Evolutionary conservation across 2,329 filamentous ascomycete species (phyloP), one percentile per base, ranked within the genome.

Genomic region (Colletotrichum tabaci): DNA sequence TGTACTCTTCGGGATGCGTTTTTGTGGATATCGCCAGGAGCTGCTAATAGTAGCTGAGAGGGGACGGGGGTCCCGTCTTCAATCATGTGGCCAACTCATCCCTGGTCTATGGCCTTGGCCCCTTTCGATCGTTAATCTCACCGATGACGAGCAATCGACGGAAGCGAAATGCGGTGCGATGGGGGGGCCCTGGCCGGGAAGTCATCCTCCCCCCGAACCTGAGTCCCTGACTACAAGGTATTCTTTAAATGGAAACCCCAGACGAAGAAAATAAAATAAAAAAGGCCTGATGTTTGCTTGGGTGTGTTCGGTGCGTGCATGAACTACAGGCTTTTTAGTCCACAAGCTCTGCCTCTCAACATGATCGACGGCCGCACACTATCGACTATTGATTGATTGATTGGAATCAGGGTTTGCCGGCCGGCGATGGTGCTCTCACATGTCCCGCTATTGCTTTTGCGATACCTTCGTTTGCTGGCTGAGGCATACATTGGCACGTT

Each of bases 51-150:
- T 26, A 30, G 30, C 30, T 8, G 30, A 30, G 30, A 30, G 30
- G 30, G 8, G 23, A 57, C 63, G 57, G 57, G 57, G 64, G 44
- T 35, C 26, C 40, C 23, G 47, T 58, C 66, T 58, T 68, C 40
- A 71, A 71, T 71, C 68, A 71, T 71, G 68, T 71, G 68, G 57
- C 53, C 68, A 58, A 53, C 47, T 16, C 9, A 71, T 53, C 68
- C 68, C 26, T 55, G 64, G 50, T 15, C 58, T 13, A n/a, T 30
- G 38, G 46, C 52, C 52, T 47, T 67, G 58, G 57, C 58, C 46
- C 58, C 58, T 71, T 71, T 60, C 30, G 68, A 61, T 71, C 68
- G 64, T 71, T 71, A 71, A 71, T 71, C 68, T 71, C 64, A 58
- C 64, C 64, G 58, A 46, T 42, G 65, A 58, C 67, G 64, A 44